Base-by-base conservation (phyloP, 1,284 basidiomycete species). In the Ganoderma multipileum region DNA sequence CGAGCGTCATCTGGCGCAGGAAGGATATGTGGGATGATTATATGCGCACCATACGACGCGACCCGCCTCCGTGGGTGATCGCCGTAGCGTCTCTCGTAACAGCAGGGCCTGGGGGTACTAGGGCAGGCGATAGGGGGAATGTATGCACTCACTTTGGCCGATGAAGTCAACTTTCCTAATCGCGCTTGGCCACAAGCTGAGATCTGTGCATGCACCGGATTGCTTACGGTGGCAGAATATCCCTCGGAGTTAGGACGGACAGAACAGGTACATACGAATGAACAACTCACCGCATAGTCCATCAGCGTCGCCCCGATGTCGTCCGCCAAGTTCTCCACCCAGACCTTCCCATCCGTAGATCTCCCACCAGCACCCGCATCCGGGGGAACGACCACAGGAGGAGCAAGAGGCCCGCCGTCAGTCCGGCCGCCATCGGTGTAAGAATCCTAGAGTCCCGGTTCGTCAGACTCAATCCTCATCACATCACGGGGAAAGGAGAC, bases 201-300 rank as follows among this genome's bases (percentile, higher is more conserved):
- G 68, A 73, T 82, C 79, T 61, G 82, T 76, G 36, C 80, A 75
- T 36, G 81, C 79, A 26, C 81, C 78, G 42, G 76, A 75, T 69
- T 79, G 74, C 81, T 83, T 52, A 64, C 54, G 11, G n/a, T 20
- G 50, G 38, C 2, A 52, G 20, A 5, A 30, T 7, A 23, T 14
- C 0, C 28, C n/a, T n/a, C 14, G 36, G 4, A 28, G 26, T 52
- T 3, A 52, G 54, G 20, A 33, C 36, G n/a, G 20, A 12, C 36
- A 12, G n/a, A 20, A 33, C 16, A 2, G 44, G 28, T 0, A 28
- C 2, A 1, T 7, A 36, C 1, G 8, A 23, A 11, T 20, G 8
- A 11, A 20, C 26, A 18, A 72, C 82, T 58, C 69, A 85, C 84
- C 20, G 83, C 84, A 62, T 84, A 85, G 71, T 84, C 83, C 71